Base-by-base conservation (phyloP, 306 rosid species). In the Malus orientalis region DNA sequence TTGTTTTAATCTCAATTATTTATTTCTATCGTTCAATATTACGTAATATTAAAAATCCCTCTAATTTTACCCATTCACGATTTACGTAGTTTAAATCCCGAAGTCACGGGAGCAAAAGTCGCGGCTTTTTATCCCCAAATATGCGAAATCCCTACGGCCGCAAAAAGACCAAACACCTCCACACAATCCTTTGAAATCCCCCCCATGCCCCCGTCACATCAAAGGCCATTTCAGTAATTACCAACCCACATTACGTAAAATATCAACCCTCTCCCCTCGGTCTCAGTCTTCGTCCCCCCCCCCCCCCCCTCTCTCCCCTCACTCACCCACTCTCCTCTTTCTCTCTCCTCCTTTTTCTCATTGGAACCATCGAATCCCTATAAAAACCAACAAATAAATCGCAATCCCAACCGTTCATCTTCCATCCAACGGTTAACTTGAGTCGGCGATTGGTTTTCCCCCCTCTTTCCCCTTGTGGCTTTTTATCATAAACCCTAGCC, bases 401-500 rank as follows among this genome's bases (percentile, higher is more conserved):
- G 25, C 36, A 42, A 84, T 87, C 87, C 33, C 1, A 42, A 19
- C 91, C 96, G 79, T 84, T 59, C 63, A 53, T 0, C 18, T 11
- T 1, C 27, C 65, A 93, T 89, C 94, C 4, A 57, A 87, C 89
- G 93, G 87, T 4, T 70, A 36, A 1, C 38, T 0, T 78, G 38
- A 85, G 81, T 88, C 84, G 79, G 87, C 83, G 78, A 75, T 80
- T 86, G 47, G 76, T 73, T 78, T 61, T 62, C 78, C 79, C 27
- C 45, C 73, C 38, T 81, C 27, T 16, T 51, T 45, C 65, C 51
- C 75, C 29, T 61, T 27, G 86, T 85, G 88, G 91, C 40, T 86
- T 78, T 92, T 83, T 77, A 83, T 86, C 88, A 92, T 90, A 93
- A 93, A 93, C 97, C 97, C 97, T 93, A 93, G 94, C 94, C 92